Percentiles rank a stretch among this genome's conserved stretches.
Conservation (phyloP, 805 yeast genomes). For the Monosporozyma aerobia region DNA sequence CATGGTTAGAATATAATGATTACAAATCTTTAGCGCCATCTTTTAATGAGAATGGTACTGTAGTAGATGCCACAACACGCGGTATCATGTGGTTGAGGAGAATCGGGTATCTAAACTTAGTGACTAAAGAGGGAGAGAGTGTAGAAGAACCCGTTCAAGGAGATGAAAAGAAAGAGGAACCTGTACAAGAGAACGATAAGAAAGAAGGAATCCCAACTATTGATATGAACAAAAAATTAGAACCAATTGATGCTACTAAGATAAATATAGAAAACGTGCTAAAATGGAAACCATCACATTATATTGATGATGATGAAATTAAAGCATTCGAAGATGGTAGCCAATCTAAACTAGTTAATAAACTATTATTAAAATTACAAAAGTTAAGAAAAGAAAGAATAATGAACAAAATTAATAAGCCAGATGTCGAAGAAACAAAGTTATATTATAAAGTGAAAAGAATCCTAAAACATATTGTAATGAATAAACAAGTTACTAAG, state of each 20-base stretch:
- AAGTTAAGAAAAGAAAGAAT: slow-evolving; percentile 40
- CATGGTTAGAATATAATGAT: slow-evolving; percentile 50
- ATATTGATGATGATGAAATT: slow-evolving; percentile 44
- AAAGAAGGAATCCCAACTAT: neutral
- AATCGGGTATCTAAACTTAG: slow-evolving; percentile 38
- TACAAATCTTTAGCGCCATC: slow-evolving; percentile 56
- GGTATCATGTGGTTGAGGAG: slow-evolving; percentile 47
- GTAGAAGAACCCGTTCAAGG: slow-evolving; percentile 2
- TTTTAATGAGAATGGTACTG: slow-evolving; percentile 49
- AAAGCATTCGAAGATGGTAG: slow-evolving; percentile 36
- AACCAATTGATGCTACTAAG: slow-evolving; percentile 3
- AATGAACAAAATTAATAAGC: slow-evolving; percentile 28
- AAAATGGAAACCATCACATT: slow-evolving; percentile 42
- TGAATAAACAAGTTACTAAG: slow-evolving; percentile 29
- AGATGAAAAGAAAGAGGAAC: slow-evolving; percentile 1
- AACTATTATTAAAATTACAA: slow-evolving; percentile 41
- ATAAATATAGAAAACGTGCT: slow-evolving; percentile 35
- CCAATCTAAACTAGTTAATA: slow-evolving; percentile 36
- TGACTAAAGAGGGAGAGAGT: slow-evolving; percentile 8
- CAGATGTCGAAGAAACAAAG: slow-evolving; percentile 35
- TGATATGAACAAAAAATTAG: neutral
- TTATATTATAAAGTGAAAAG: slow-evolving; percentile 38
- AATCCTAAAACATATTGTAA: slow-evolving; percentile 37
- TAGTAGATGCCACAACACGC: slow-evolving; percentile 42
- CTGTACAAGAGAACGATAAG: slow-evolving; percentile 3